Evolutionary conservation across 805 yeast species (phyloP).

Genomic region (Yarrowia yakushimensis): DNA sequence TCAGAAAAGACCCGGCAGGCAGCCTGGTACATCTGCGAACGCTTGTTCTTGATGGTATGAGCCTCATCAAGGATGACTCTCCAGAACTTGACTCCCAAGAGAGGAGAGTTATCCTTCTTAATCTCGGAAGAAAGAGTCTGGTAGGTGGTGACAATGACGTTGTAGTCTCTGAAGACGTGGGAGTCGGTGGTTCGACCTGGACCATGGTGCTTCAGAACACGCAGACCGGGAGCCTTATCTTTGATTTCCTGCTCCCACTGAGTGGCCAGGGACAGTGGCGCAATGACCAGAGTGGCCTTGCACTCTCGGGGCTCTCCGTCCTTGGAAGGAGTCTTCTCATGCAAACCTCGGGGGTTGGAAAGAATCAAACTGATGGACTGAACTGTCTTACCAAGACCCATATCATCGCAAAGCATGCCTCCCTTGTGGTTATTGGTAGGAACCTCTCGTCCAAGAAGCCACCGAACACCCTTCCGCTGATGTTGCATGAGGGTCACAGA

Average conservation of each 20-base stretch:
- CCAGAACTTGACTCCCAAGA: constrained; percentile 26
- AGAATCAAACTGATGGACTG: constrained; percentile 68
- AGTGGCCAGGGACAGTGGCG: constrained; percentile 44
- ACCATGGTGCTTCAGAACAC: constrained; percentile 31
- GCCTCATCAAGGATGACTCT: constrained; percentile 66
- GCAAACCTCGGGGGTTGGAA: constrained; percentile 33
- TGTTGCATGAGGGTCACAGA: constrained; percentile 44
- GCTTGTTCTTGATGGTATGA: constrained; percentile 55
- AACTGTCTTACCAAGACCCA: constrained; percentile 87
- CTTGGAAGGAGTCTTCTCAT: background rate
- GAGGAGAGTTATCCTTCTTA: constrained; percentile 4
- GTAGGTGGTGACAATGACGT: constrained; percentile 19
- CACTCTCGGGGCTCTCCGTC: constrained; percentile 8
- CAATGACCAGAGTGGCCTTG: constrained; percentile 41
- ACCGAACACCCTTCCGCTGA: constrained; percentile 46
- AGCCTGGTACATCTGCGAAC: constrained; percentile 47
- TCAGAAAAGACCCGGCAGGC: constrained; percentile 42
- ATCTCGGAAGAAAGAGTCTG: constrained; percentile 4
- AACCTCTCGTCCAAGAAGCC: constrained; percentile 43
- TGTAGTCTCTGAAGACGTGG: constrained; percentile 43
- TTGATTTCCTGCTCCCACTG: constrained; percentile 45
- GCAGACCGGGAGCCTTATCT: constrained; percentile 17
- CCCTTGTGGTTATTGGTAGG: constrained; percentile 38
- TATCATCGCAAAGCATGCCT: constrained; percentile 77
- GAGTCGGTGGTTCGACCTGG: constrained; percentile 33